Conservation (phyloP, 1,284 basidiomycete species). For the Rhodofomes roseus region DNA sequence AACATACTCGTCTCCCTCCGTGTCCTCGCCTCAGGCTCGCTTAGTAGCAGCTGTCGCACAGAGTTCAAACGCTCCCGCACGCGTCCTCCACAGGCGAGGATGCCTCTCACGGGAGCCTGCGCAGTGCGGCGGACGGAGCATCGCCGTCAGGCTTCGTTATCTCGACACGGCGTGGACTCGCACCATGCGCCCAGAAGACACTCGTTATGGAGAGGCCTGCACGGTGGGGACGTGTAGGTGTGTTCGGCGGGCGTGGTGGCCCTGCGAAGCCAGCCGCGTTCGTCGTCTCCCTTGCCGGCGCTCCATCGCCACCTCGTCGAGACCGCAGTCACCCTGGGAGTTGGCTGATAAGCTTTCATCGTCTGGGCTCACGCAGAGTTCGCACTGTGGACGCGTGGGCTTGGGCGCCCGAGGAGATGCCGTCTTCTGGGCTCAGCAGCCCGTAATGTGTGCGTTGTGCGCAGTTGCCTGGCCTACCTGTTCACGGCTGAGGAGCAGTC, state of each 20-base stretch:
- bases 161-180: background rate
- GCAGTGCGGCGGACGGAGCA: background rate
- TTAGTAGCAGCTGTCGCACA: background rate
- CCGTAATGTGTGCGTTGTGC: background rate
- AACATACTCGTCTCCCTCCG: slow-evolving; percentile 11
- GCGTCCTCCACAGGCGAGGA: background rate
- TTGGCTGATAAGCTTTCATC: background rate
- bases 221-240: background rate
- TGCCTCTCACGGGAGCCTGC: background rate
- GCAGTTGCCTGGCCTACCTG: background rate
- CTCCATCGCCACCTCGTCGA: background rate
- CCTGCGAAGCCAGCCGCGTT: background rate
- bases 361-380: slow-evolving; percentile 20
- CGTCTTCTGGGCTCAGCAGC: background rate
- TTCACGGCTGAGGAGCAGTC: background rate
- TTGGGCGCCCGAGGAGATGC: slow-evolving; percentile 19
- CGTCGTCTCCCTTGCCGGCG: background rate
- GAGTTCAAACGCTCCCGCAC: background rate
- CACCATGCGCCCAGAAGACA: background rate
- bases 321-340: background rate
- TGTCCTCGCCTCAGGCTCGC: slow-evolving; percentile 9
- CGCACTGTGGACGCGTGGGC: slow-evolving; percentile 29
- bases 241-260: background rate
- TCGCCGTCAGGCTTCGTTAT: background rate
- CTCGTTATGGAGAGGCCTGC: background rate